These are phyloP conservation scores for Trifolium pratense DNA, from an alignment of 306 rosid genomes.

Conservation along the genomic window DNA sequence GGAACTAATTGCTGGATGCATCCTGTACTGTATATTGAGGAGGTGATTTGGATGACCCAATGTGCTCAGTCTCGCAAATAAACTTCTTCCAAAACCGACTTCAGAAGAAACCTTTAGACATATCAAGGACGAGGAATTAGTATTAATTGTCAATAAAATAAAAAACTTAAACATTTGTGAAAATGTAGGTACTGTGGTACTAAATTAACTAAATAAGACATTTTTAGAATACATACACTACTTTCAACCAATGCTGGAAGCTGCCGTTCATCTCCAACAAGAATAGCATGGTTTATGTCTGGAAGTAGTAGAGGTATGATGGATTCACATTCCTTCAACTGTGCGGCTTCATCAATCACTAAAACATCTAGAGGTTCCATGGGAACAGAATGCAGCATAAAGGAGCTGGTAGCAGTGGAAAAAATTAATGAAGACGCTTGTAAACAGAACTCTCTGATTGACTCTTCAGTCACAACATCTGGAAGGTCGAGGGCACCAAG, in stretches of 20 bases:
- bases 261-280: constrained; percentile 57
- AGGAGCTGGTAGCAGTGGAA: constrained; percentile 73
- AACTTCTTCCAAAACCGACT: constrained; percentile 81
- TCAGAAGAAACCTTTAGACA: constrained; percentile 54
- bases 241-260: constrained; percentile 45
- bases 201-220: neutral
- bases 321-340: constrained; percentile 76
- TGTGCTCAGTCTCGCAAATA: constrained; percentile 64
- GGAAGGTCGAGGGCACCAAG: constrained; percentile 59
- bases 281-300: constrained; percentile 58
- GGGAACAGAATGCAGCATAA: constrained; percentile 46
- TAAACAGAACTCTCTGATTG: constrained; percentile 57
- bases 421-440: constrained; percentile 65
- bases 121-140: constrained; percentile 11
- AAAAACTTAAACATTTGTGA: neutral
- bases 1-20: constrained; percentile 66
- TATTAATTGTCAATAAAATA: neutral
- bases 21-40: constrained; percentile 70
- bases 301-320: constrained; percentile 68
- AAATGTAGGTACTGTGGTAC: neutral
- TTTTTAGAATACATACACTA: constrained; percentile 49
- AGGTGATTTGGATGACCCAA: constrained; percentile 59
- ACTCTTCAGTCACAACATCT: neutral
- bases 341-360: constrained; percentile 85
- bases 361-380: constrained; percentile 56